Percentiles rank a stretch among this genome's conserved stretches.
Conservation (phyloP, 495 filamentous ascomycete species). For the Acidiella bohemica region DNA sequence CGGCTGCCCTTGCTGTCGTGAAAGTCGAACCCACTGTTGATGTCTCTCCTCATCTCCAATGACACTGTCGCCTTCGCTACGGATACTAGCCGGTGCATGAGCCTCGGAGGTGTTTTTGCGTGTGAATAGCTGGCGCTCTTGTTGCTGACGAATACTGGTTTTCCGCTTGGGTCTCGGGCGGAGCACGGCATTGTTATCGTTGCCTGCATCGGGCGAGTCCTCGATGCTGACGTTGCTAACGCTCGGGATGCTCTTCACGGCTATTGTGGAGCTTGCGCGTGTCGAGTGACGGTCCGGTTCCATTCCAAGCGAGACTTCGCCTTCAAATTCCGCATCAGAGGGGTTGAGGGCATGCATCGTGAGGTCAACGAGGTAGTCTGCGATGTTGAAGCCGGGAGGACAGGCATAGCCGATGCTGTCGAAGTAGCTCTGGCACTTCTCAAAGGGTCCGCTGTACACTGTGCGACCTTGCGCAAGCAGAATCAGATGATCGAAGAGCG, state of each 20-base stretch:
- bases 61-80: conserved; percentile 36
- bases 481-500: conserved; percentile 88
- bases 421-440: conserved; percentile 84
- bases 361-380: conserved; percentile 90
- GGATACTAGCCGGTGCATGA: conserved; percentile 25
- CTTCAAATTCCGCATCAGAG: conserved; percentile 44
- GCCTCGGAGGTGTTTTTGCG: conserved; percentile 45
- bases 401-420: conserved; percentile 80
- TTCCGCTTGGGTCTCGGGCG: conserved; percentile 54
- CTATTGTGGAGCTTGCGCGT: conserved; percentile 73
- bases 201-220: conserved; percentile 34
- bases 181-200: conserved; percentile 37
- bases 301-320: conserved; percentile 31
- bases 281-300: conserved; percentile 43
- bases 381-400: conserved; percentile 96
- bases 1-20: conserved; percentile 46
- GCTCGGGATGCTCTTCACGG: conserved; percentile 84
- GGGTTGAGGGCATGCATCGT: conserved; percentile 80
- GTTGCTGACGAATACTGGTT: conserved; percentile 63
- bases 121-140: conserved; percentile 84
- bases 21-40: conserved; percentile 58
- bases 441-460: conserved; percentile 85
- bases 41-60: conserved; percentile 33
- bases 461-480: conserved; percentile 78
- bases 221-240: conserved; percentile 53